Conservation (phyloP, 768 basidiomycete species). For the Pisolithus marmoratus region DNA sequence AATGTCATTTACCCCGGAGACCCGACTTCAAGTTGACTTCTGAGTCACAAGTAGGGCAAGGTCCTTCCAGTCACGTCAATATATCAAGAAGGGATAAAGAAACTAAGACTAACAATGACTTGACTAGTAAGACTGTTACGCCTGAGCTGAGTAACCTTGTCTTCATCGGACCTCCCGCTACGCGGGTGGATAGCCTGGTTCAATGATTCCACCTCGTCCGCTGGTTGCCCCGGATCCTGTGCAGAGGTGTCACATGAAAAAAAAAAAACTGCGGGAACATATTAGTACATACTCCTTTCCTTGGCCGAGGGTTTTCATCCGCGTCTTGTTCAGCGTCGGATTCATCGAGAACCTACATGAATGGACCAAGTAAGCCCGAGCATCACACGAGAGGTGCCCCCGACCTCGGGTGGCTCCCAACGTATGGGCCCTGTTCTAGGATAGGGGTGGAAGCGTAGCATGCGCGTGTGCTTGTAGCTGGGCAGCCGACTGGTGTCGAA, state of each 20-base stretch:
- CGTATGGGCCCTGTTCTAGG: neutral
- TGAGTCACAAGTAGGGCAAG: neutral
- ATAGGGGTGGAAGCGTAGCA: constrained; percentile 10
- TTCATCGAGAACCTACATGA: neutral
- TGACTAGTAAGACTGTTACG: neutral
- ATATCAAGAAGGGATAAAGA: neutral
- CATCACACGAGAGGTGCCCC: neutral
- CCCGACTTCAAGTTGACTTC: neutral
- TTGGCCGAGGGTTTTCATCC: neutral
- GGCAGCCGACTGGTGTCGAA: constrained; percentile 1
- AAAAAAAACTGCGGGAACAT: neutral
- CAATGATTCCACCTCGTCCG: neutral
- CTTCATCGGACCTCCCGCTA: neutral
- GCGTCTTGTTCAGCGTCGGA: neutral
- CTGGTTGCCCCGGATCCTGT: neutral
- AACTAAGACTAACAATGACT: neutral
- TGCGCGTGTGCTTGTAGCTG: constrained; percentile 3
- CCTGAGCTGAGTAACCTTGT: neutral
- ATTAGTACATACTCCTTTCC: neutral
- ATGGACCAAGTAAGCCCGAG: neutral
- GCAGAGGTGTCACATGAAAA: neutral
- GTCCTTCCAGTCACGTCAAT: neutral
- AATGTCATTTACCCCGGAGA: neutral
- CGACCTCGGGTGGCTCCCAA: neutral
- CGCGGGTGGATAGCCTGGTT: neutral